phyloP scores from a whole-genome alignment of 768 basidiomycete genomes.

The Tricholoma terreum region DNA sequence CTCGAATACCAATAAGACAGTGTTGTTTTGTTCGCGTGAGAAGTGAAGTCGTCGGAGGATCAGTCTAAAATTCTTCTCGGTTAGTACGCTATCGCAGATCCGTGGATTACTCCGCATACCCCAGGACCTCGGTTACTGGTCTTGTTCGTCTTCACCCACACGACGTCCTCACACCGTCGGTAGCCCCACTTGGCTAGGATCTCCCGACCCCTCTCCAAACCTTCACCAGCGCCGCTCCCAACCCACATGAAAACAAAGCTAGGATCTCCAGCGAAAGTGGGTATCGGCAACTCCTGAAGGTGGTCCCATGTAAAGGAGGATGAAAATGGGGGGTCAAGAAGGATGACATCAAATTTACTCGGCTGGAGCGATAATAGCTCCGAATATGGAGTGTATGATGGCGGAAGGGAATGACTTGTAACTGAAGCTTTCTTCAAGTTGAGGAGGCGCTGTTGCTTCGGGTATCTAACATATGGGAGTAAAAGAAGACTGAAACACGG shows the following conservation, averaged over 20 bases:
- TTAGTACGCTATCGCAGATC: conserved; percentile 7
- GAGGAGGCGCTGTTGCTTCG: conserved; percentile 85
- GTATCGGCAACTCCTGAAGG: conserved; percentile 77
- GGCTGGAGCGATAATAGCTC: conserved; percentile 55
- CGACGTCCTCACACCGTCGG: conserved; percentile 94
- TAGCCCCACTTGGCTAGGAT: conserved; percentile 93
- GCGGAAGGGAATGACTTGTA: conserved; percentile 62
- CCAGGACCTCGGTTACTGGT: conserved; percentile 70
- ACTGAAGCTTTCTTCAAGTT: conserved; percentile 81
- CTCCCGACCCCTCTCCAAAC: conserved; percentile 89
- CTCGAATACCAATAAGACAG: conserved; percentile 95
- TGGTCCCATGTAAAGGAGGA: conserved; percentile 85
- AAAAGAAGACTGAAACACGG: neutral
- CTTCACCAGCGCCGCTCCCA: conserved; percentile 85
- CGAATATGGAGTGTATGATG: conserved; percentile 66
- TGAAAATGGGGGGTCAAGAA: conserved; percentile 88
- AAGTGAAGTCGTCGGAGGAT: conserved; percentile 81
- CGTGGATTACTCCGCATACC: conserved; percentile 38
- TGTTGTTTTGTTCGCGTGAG: conserved; percentile 92
- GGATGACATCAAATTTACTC: conserved; percentile 84
- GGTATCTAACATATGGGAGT: conserved; percentile 60
- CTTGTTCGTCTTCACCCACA: conserved; percentile 94
- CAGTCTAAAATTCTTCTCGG: conserved; percentile 41
- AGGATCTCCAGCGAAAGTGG: conserved; percentile 82
- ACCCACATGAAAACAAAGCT: conserved; percentile 97